These are phyloP conservation scores for Cylindrodendrum hubeiense DNA, from an alignment of 2,329 filamentous ascomycete species.

Conservation along the genomic window DNA sequence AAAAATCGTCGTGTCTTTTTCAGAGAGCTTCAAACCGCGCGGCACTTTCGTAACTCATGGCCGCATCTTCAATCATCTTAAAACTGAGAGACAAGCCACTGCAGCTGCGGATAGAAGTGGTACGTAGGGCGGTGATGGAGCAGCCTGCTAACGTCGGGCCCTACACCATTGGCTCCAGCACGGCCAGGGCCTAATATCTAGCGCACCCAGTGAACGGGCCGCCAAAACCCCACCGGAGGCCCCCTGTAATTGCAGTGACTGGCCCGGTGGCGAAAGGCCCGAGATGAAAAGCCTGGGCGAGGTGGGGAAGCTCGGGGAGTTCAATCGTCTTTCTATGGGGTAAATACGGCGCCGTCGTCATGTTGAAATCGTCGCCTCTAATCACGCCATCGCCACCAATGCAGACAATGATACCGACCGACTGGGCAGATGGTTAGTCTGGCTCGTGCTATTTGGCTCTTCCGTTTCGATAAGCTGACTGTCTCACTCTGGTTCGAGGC, in stretches of 20 bases:
- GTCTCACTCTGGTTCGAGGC: conserved; percentile 5
- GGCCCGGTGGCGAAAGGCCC: not conserved
- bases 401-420: conserved; percentile 21
- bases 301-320: conserved; percentile 20
- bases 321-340: conserved; percentile 19
- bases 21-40: not conserved
- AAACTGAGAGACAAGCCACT: not conserved
- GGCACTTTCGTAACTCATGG: not conserved
- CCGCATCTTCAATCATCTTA: not conserved
- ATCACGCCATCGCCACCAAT: conserved; percentile 39
- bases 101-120: too few relatives aligned
- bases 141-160: not conserved
- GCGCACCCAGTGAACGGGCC: not conserved
- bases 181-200: not conserved
- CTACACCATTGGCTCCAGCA: not conserved
- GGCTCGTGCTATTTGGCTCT: conserved; percentile 17
- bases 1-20: not conserved
- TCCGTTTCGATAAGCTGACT: conserved; percentile 23
- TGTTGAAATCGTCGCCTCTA: conserved; percentile 31
- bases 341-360: conserved; percentile 8
- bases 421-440: conserved; percentile 21
- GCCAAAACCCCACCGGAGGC: not conserved
- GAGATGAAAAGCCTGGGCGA: not conserved
- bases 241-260: not conserved
- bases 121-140: too few relatives aligned